Conservation (phyloP, 345 rosid genomes). For the Citrus reticulata region DNA sequence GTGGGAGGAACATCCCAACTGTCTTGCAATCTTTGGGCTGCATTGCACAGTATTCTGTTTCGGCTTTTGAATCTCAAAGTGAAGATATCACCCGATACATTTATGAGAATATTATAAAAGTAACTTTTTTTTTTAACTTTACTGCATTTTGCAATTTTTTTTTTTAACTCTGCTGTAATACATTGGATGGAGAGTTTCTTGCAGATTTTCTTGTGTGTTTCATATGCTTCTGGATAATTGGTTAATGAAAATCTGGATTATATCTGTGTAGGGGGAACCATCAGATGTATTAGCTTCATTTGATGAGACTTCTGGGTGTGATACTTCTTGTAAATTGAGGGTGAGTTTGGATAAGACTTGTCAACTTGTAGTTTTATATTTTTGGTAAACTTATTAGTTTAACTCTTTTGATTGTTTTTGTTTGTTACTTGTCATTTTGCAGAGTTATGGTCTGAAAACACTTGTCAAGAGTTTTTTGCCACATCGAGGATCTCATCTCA, state of each 20-base stretch:
- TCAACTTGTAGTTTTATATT: not conserved
- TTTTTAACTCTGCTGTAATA: conserved; percentile 15
- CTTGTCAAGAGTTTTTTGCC: conserved; percentile 86
- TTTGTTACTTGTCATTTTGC: conserved; percentile 23
- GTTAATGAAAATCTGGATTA: conserved; percentile 16
- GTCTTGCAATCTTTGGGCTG: conserved; percentile 88
- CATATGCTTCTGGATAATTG: conserved; percentile 13
- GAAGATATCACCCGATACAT: conserved; percentile 51
- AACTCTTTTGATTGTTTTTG: not conserved
- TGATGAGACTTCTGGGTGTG: conserved; percentile 40
- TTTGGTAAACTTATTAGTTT: not conserved
- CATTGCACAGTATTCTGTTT: conserved; percentile 61
- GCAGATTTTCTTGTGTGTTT: conserved; percentile 6
- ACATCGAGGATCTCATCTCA: conserved; percentile 46
- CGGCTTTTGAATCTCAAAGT: conserved; percentile 50
- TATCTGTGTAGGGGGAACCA: conserved; percentile 41
- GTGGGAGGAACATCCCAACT: conserved; percentile 64
- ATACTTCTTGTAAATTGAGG: conserved; percentile 63
- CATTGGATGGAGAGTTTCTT: conserved; percentile 5
- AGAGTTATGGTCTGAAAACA: conserved; percentile 82
- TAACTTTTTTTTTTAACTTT: conserved; percentile 33
- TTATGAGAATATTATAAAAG: conserved; percentile 47
- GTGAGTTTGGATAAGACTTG: conserved; percentile 32
- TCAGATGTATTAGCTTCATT: conserved; percentile 29
- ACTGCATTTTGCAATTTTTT: conserved; percentile 2